Percentiles rank a stretch among this genome's conserved stretches.
These are phyloP conservation scores for Hygrocybe punicea DNA, from an alignment of 768 basidiomycete genomes.

Conservation along the genomic window DNA sequence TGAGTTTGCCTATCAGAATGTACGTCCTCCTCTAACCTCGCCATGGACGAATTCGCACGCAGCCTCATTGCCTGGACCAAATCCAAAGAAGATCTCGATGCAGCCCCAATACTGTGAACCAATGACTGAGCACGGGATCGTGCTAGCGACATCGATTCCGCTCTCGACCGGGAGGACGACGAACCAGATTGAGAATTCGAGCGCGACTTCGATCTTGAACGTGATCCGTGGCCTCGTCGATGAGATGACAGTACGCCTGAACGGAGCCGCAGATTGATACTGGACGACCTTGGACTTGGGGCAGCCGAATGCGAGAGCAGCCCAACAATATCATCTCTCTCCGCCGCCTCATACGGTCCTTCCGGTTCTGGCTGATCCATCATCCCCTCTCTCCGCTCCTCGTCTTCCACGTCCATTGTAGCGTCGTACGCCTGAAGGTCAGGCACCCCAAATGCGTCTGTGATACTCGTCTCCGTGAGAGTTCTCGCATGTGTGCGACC, in stretches of 20 bases:
- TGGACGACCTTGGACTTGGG: constrained; percentile 50
- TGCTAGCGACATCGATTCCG: constrained; percentile 46
- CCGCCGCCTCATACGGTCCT: constrained; percentile 56
- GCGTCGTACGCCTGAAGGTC: background rate
- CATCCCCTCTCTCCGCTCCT: constrained; percentile 31
- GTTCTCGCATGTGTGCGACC: constrained; percentile 24
- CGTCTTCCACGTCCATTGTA: constrained; percentile 16
- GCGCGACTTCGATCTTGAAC: constrained; percentile 21
- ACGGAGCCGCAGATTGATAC: constrained; percentile 41
- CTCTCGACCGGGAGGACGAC: constrained; percentile 38
- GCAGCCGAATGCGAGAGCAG: constrained; percentile 42
- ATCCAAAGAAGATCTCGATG: constrained; percentile 59
- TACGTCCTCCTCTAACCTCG: constrained; percentile 58
- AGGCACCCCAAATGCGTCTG: background rate
- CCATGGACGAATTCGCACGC: constrained; percentile 67
- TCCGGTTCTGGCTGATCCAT: constrained; percentile 48
- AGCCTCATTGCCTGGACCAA: constrained; percentile 50
- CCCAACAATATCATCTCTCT: constrained; percentile 60
- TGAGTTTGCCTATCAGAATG: constrained; percentile 28
- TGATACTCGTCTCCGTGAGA: constrained; percentile 17
- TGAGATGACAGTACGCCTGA: constrained; percentile 35
- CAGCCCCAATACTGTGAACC: constrained; percentile 60
- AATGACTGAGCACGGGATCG: constrained; percentile 66
- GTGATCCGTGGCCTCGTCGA: constrained; percentile 28
- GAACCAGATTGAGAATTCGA: constrained; percentile 33